Evolutionary conservation across 805 yeast species (phyloP), one percentile per base, ranked within the genome.

Genomic region (Schizosaccharomyces octosporus): DNA sequence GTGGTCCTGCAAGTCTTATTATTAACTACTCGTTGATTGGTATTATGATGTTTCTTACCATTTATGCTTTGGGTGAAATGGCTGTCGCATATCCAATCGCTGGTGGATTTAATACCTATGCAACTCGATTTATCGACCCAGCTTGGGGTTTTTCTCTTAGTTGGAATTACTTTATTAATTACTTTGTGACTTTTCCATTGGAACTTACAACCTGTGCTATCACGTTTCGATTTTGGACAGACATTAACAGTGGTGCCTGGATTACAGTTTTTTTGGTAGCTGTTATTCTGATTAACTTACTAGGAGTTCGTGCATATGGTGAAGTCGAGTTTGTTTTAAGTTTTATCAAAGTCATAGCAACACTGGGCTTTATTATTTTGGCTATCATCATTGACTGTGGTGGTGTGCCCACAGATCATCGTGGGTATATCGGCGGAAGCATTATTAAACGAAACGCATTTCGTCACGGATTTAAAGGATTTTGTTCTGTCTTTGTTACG

Each of bases 101-200:
- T n/a, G 84, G 85, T 68, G 76, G 82, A 17, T 80, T 81, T 67
- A 78, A 81, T 61, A 76, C 79, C 62, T 82, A 78, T 70, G 79
- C 82, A 64, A 75, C 81, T 60, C 73, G 87, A 65, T 77, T 83
- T 65, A 74, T 82, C 54, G 87, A 83, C 64, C 83, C 83, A 15
- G 80, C 84, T 29, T 75, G 82, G 69, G 87, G 87, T 0, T 83
- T 83, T 67, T 81, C 87, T 60, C 79, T 82, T 69, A 85, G 85
- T 54, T 80, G 85, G 85, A 81, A 81, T 69, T 83, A 83, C 67
- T 79, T 79, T 62, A 69, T 83, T 65, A 84, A 81, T 69, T 80
- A 82, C 81, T 71, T 83, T 32, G 81, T 82, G 60, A 76, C 82
- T 29, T 73, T 82, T 62, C 88, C 88, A 0, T 73, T 83, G 64